Evolutionary conservation across 2,329 filamentous ascomycete species (phyloP).

Genomic region (Talaromyces sp.): DNA sequence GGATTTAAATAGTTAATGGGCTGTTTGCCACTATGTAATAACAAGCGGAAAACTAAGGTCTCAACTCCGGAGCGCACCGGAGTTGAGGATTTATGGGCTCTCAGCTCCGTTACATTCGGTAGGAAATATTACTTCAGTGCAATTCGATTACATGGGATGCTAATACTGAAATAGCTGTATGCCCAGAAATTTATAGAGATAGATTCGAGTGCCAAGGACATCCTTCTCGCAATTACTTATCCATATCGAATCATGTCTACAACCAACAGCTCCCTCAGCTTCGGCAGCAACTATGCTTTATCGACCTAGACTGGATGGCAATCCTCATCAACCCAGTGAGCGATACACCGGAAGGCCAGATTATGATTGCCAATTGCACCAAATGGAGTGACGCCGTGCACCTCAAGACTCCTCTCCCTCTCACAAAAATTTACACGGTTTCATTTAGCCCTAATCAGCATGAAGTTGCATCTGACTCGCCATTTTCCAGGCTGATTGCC

Average conservation of each 20-base stretch:
- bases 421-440: constrained; percentile 41
- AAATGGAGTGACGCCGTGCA: constrained; percentile 44
- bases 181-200: not conserved
- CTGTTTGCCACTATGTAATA: not conserved
- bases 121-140: not conserved
- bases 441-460: constrained; percentile 36
- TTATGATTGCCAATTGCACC: constrained; percentile 34
- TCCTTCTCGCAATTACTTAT: not conserved
- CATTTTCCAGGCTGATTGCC: constrained; percentile 35
- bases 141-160: not conserved
- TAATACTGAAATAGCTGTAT: not conserved
- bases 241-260: not conserved
- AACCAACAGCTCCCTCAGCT: constrained; percentile 18
- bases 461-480: constrained; percentile 33
- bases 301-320: constrained; percentile 41
- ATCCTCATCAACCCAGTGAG: constrained; percentile 34
- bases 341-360: constrained; percentile 31
- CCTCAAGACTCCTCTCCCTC: constrained; percentile 31
- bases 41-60: not conserved
- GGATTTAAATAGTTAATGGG: not conserved
- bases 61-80: constrained; percentile 3
- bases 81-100: not conserved
- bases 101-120: not conserved
- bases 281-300: constrained; percentile 40
- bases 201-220: not conserved